Evolutionary conservation across 2,329 filamentous ascomycete genomes (phyloP), one percentile per base, ranked within the genome.

Genomic region (Magnaporthiopsis incrustans): DNA sequence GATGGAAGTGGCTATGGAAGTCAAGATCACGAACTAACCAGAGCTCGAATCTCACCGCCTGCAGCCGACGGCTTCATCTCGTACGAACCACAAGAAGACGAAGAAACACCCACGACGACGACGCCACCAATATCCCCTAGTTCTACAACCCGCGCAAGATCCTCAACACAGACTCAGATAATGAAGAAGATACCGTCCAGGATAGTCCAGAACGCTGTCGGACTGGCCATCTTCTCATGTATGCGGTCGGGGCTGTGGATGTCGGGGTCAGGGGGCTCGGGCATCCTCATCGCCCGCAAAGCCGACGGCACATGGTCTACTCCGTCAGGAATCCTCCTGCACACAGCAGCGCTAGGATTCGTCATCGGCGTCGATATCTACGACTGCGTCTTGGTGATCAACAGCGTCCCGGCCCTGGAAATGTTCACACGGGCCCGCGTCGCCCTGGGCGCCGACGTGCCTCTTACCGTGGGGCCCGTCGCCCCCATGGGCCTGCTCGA

Each of bases 191-290:
- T 98, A 33, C 94, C 94, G 0, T 80, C 88, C 65, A 84, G 89
- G 71, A 91, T 97, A 65, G 91, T 98, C 69, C 86, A 90, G 72
- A 91, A 95, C 77, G 92, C 93, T 33, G 92, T 94, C 69, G 94
- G 92, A 14, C 83, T 98, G 65, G 93, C 92, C 64, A 91, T 98
- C 69, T 97, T 97, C 78, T 97, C 93, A 0, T 96, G 92, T 35
- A 96, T 97, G 92, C 88, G 94, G 66, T 94, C 91, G 18, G 94
- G 94, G 15, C 79, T 97, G 38, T 97, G 93, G 90, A 83, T 96
- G 69, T 94, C 91, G 59, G 94, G 94, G 59, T 93, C 92, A 22
- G 93, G 93, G 33, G 94, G 94, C 56, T 94, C 91, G 65, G 94
- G 94, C 62, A 85, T 98, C 56, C 81, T 98, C 56, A 86, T 97